These are phyloP conservation scores for Nicotiana tabacum DNA, from an alignment of 257 asterid genomes.

Conservation along the genomic window DNA sequence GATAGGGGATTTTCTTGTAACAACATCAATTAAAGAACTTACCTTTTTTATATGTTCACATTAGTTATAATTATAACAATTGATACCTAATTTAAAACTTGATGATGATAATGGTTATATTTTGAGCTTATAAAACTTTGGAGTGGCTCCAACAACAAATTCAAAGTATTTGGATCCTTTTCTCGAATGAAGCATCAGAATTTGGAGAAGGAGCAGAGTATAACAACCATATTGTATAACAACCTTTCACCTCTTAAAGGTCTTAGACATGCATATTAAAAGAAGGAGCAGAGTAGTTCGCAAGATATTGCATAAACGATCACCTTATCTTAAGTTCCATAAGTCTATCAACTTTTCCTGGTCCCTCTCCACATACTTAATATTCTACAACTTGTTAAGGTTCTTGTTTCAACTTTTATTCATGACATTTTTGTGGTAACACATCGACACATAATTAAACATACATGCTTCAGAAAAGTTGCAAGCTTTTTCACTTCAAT, in stretches of 20 bases:
- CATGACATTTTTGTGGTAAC: background rate
- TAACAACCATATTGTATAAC: too few species aligned
- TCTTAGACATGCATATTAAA: too few species aligned
- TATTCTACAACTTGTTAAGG: background rate
- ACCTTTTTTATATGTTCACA: too few species aligned
- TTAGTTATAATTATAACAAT: too few species aligned
- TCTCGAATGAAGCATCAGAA: background rate
- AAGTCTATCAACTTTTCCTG: background rate
- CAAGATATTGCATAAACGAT: background rate
- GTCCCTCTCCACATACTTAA: background rate
- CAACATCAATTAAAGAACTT: too few species aligned
- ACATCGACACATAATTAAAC: background rate
- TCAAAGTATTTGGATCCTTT: background rate
- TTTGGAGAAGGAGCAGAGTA: too few species aligned
- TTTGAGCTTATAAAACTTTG: background rate
- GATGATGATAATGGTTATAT: background rate
- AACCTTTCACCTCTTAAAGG: background rate
- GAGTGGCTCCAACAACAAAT: background rate
- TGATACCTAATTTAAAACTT: too few species aligned
- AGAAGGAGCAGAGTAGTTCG: too few species aligned
- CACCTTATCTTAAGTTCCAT: background rate
- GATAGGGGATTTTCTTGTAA: too few species aligned
- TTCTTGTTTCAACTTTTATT: background rate
- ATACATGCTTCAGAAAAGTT: background rate
- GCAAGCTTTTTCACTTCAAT: background rate